Evolutionary conservation across 139 green algal genomes (phyloP).

Genomic region (Picochlorum sp.): DNA sequence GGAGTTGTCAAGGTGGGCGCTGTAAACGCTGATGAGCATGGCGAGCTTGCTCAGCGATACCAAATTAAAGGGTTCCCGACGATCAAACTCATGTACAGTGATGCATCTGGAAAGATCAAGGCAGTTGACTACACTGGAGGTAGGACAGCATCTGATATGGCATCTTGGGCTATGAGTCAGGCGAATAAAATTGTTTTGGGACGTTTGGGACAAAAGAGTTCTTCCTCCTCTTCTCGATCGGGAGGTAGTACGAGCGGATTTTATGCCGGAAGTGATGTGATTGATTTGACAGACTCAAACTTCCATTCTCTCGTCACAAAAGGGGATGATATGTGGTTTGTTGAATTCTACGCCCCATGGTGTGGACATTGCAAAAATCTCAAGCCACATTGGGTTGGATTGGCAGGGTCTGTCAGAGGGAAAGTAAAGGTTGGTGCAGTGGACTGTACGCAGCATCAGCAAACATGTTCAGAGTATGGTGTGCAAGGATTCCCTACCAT

Average conservation of each 20-base stretch:
- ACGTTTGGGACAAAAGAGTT: conserved; percentile 34
- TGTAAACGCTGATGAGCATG: conserved; percentile 59
- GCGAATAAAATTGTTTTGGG: conserved; percentile 40
- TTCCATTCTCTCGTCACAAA: conserved; percentile 68
- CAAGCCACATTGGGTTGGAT: conserved; percentile 63
- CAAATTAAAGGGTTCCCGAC: conserved; percentile 68
- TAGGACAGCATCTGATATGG: conserved; percentile 68
- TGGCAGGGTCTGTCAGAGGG: conserved; percentile 49
- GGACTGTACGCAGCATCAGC: conserved; percentile 68
- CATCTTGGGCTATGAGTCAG: conserved; percentile 64
- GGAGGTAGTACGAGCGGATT: conserved; percentile 27
- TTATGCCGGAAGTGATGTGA: conserved; percentile 53
- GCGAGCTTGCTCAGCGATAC: conserved; percentile 43
- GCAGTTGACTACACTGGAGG: conserved; percentile 58
- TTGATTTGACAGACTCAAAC: conserved; percentile 58
- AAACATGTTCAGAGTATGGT: conserved; percentile 46
- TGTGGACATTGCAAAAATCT: conserved; percentile 83
- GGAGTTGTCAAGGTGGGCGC: conserved; percentile 62
- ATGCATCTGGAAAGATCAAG: conserved; percentile 43
- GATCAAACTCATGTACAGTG: conserved; percentile 60
- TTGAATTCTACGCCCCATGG: conserved; percentile 65
- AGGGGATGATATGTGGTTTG: conserved; percentile 66
- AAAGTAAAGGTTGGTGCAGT: conserved; percentile 79
- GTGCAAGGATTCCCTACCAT: conserved; percentile 84
- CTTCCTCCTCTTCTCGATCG: conserved; percentile 1